Evolutionary conservation across 805 yeast genomes (phyloP).

Genomic region (Hagleromyces aurorensis): DNA sequence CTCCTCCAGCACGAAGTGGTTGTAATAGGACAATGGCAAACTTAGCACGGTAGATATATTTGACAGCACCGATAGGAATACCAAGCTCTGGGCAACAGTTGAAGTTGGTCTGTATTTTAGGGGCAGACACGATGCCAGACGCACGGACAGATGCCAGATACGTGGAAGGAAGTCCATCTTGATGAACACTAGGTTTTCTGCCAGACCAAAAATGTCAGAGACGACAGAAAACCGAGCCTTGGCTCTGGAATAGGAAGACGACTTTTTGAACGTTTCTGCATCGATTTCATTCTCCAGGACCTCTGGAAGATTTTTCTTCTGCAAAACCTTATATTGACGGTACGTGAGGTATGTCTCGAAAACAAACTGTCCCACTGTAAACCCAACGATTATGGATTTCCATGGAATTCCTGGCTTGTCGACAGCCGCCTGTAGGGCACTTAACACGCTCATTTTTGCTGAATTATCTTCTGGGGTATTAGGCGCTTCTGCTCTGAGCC

Average conservation of each 20-base stretch:
- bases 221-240: constrained; percentile 64
- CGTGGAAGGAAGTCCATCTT: constrained; percentile 57
- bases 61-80: constrained; percentile 48
- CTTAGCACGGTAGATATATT: constrained; percentile 44
- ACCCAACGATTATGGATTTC: constrained; percentile 68
- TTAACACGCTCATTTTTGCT: constrained; percentile 11
- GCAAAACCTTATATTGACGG: constrained; percentile 68
- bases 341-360: constrained; percentile 68
- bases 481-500: too few species aligned
- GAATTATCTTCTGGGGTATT: too few species aligned
- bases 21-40: constrained; percentile 67
- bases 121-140: constrained; percentile 28
- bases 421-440: constrained; percentile 38
- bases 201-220: constrained; percentile 41
- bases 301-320: constrained; percentile 51
- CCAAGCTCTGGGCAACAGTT: constrained; percentile 62
- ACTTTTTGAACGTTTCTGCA: constrained; percentile 62
- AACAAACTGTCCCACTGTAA: constrained; percentile 63
- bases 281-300: constrained; percentile 62
- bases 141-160: constrained; percentile 47
- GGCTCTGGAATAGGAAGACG: constrained; percentile 72
- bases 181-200: constrained; percentile 51
- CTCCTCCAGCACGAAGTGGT: constrained; percentile 84
- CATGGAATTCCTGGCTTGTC: constrained; percentile 71
- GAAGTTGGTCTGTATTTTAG: constrained; percentile 37